These are phyloP conservation scores for Talaromyces trachyspermus DNA, from an alignment of 495 filamentous ascomycete species.

Conservation along the genomic window DNA sequence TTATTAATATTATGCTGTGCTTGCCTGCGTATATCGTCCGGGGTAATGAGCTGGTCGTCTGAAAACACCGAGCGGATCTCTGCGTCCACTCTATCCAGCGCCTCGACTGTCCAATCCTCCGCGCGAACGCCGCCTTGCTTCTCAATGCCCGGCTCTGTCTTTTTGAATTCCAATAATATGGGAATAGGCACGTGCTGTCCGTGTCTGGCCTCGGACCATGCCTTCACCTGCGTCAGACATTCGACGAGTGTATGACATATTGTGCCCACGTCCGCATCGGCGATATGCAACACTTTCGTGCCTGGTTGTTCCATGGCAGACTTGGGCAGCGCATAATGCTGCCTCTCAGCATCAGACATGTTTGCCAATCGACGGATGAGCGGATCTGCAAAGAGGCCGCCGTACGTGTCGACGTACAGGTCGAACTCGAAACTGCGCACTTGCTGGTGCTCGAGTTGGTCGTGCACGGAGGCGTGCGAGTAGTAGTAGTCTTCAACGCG, in stretches of 20 bases:
- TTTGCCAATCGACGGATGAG: conserved; percentile 4
- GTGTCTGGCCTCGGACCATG: not conserved
- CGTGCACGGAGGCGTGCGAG: conserved; percentile 6
- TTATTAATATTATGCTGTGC: not conserved
- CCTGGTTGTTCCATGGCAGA: not conserved
- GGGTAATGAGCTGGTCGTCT: conserved; percentile 5
- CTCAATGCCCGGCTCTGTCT: conserved; percentile 6
- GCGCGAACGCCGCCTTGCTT: not conserved
- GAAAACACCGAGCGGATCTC: conserved; percentile 5
- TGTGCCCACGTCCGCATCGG: conserved; percentile 6
- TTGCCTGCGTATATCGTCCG: conserved; percentile 6
- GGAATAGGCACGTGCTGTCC: conserved; percentile 6
- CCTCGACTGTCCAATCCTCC: conserved; percentile 3
- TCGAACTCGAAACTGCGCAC: conserved; percentile 9
- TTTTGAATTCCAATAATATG: conserved; percentile 7
- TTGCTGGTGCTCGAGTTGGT: conserved; percentile 5
- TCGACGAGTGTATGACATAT: conserved; percentile 8
- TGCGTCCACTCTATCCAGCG: conserved; percentile 2
- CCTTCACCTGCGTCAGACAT: conserved; percentile 7
- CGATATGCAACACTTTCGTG: conserved; percentile 8
- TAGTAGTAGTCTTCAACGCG: conserved; percentile 3
- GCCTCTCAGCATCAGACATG: conserved; percentile 3
- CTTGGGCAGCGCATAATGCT: conserved; percentile 5
- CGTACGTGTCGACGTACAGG: conserved; percentile 4
- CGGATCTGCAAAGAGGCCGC: conserved; percentile 1